Evolutionary conservation across 2,329 filamentous ascomycete genomes (phyloP).

Genomic region (Epichloe sibirici): DNA sequence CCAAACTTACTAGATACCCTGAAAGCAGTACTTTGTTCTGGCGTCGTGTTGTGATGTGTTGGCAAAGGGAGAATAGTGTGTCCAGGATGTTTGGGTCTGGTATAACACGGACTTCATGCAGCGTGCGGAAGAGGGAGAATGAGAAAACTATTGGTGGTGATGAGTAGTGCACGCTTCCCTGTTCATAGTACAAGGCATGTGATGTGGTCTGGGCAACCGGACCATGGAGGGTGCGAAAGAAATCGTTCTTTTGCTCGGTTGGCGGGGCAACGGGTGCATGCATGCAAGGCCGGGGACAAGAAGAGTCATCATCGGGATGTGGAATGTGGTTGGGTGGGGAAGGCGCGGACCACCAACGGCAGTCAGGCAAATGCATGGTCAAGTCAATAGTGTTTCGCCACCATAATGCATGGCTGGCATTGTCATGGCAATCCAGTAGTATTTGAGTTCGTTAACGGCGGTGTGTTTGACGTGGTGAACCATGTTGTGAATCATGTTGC

Average conservation of each 20-base stretch:
- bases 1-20: neutral
- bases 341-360: neutral
- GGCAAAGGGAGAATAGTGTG: neutral
- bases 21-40: neutral
- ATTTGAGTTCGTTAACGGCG: neutral
- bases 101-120: neutral
- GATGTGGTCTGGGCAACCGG: neutral
- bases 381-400: neutral
- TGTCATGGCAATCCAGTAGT: neutral
- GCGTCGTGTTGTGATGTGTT: neutral
- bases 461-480: conserved; percentile 2
- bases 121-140: neutral
- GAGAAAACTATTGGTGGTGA: neutral
- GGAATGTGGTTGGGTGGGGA: conserved; percentile 5
- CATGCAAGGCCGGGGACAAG: no score
- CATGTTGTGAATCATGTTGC: neutral
- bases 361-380: neutral
- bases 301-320: neutral
- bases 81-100: neutral
- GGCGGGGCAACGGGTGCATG: conserved; percentile 13
- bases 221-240: conserved; percentile 12
- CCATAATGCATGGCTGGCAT: neutral
- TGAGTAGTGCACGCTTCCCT: neutral
- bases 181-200: neutral
- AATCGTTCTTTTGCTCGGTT: conserved; percentile 8